Conservation (phyloP, 78 protist species). For the Dictyostelium brefeldianum region DNA sequence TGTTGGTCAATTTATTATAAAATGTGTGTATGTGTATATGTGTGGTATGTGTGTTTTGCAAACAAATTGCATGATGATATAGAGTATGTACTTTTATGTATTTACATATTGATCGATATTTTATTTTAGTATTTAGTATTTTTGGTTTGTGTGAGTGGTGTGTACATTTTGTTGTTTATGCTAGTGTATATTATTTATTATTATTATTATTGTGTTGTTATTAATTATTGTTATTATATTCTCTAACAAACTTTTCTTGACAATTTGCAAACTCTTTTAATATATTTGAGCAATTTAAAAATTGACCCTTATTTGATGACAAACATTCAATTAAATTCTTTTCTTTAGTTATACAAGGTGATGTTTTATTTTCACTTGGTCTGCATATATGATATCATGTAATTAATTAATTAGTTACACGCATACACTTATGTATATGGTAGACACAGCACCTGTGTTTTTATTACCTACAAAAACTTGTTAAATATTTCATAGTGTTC, state of each 20-base stretch:
- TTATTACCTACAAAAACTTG: not conserved
- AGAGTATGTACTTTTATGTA: too few species aligned
- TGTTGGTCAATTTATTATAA: too few species aligned
- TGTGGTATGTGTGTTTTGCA: too few species aligned
- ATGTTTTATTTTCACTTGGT: not conserved
- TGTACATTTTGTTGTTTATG: not conserved
- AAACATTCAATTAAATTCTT: constrained; percentile 8
- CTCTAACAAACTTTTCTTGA: constrained; percentile 3
- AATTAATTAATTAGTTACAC: too few species aligned
- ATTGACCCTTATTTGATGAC: not conserved
- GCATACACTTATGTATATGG: too few species aligned
- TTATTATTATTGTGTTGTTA: not conserved
- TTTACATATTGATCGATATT: too few species aligned
- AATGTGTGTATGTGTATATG: too few species aligned
- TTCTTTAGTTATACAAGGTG: not conserved
- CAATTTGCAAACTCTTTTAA: not conserved
- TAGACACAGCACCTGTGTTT: too few species aligned
- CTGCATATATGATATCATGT: too few species aligned
- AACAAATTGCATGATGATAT: too few species aligned
- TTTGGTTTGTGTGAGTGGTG: not conserved
- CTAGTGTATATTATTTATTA: not conserved
- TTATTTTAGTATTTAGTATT: too few species aligned
- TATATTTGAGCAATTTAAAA: not conserved
- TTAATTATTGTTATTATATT: not conserved
- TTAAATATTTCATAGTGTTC: not conserved